Conservation (phyloP, 768 basidiomycete species). For the Naganishia kalamii region DNA sequence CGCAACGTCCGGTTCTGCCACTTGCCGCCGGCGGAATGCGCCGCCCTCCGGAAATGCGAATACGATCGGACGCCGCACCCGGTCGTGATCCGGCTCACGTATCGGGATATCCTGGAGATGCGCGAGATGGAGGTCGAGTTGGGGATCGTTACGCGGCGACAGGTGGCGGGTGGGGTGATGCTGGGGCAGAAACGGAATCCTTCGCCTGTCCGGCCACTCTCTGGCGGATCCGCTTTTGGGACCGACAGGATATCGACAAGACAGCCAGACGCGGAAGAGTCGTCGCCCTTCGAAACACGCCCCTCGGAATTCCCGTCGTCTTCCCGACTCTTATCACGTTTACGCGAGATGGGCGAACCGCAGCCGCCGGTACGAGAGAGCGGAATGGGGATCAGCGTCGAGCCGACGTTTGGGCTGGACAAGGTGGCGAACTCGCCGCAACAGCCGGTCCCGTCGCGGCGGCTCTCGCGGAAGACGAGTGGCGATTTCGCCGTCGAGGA, state of each 20-base stretch:
- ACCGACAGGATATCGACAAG: not conserved
- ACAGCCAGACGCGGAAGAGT: not conserved
- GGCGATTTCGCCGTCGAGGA: conserved; percentile 25
- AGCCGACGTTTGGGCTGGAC: conserved; percentile 22
- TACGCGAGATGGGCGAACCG: conserved; percentile 23
- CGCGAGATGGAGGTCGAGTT: conserved; percentile 28
- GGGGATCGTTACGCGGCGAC: conserved; percentile 23
- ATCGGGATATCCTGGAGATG: conserved; percentile 26
- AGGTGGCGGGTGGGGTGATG: not conserved
- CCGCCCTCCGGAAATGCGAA: conserved; percentile 3
- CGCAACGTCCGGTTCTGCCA: not conserved
- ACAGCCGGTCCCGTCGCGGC: not conserved
- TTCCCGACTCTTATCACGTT: conserved; percentile 14
- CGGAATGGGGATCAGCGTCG: conserved; percentile 23
- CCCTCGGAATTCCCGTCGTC: conserved; percentile 23
- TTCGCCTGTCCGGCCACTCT: not conserved
- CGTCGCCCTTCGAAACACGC: not conserved
- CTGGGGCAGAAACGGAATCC: not conserved
- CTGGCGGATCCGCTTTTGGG: not conserved
- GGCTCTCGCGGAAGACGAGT: conserved; percentile 18
- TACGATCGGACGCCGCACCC: conserved; percentile 28
- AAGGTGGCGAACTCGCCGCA: not conserved
- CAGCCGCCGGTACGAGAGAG: conserved; percentile 19
- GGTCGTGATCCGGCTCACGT: conserved; percentile 25
- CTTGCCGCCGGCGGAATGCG: not conserved